Conservation (phyloP, 1,284 basidiomycete genomes). For the Ganoderma lucidum region DNA sequence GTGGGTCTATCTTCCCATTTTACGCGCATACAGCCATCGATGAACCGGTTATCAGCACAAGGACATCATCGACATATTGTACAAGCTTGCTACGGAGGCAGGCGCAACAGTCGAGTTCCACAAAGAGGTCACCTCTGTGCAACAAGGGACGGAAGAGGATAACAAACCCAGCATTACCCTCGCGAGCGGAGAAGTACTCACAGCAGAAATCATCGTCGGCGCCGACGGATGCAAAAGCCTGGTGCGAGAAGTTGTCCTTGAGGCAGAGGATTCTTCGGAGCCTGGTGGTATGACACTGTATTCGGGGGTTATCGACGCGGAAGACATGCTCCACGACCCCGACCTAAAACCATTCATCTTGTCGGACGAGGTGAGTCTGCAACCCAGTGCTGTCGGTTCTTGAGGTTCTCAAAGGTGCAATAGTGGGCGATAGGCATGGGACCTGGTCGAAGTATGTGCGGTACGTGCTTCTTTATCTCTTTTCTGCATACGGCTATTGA, state of each 20-base stretch:
- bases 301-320: constrained; percentile 25
- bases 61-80: constrained; percentile 55
- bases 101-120: constrained; percentile 52
- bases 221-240: constrained; percentile 48
- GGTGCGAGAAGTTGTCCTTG: constrained; percentile 41
- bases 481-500: constrained; percentile 2
- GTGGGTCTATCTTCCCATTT: constrained; percentile 24
- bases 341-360: constrained; percentile 25
- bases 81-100: constrained; percentile 48
- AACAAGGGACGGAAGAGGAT: constrained; percentile 35
- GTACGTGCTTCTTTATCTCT: neutral
- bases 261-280: constrained; percentile 22
- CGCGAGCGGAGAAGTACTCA: constrained; percentile 45
- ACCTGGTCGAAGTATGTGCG: neutral
- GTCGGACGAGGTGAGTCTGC: constrained; percentile 29
- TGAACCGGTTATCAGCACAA: constrained; percentile 45
- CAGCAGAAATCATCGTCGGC: constrained; percentile 50
- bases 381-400: neutral
- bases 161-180: constrained; percentile 43
- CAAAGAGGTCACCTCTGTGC: constrained; percentile 43
- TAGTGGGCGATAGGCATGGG: constrained; percentile 38
- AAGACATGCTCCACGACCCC: constrained; percentile 34
- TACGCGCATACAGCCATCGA: neutral
- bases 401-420: neutral
- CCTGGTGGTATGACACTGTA: constrained; percentile 30